Evolutionary conservation across 495 filamentous ascomycete genomes (phyloP).

Genomic region (Penicillium turbatum): DNA sequence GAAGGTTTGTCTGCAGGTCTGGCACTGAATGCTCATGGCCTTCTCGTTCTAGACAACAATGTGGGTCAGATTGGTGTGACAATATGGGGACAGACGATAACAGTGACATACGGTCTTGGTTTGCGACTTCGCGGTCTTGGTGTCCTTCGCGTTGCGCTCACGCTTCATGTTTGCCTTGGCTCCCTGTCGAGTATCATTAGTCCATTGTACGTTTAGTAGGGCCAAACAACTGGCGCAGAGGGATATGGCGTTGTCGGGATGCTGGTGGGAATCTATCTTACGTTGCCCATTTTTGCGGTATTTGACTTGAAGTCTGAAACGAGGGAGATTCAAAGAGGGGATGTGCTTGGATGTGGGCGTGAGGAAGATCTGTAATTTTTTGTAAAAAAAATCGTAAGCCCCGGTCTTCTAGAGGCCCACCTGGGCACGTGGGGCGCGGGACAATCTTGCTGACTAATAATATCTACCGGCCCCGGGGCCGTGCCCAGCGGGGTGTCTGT

Average conservation of each 20-base stretch:
- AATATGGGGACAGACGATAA: neutral
- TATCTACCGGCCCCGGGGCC: too few relatives aligned
- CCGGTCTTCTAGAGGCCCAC: constrained; percentile 1
- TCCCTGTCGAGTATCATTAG: constrained; percentile 23
- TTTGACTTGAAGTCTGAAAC: neutral
- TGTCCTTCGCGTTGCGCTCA: constrained; percentile 22
- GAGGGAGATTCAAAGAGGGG: neutral
- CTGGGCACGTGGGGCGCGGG: constrained; percentile 5
- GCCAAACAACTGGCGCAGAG: neutral
- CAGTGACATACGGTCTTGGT: constrained; percentile 20
- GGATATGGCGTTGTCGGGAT: neutral
- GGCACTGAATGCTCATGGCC: constrained; percentile 28
- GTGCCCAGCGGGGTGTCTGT: too few relatives aligned
- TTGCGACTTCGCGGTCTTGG: constrained; percentile 25
- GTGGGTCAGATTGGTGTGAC: neutral
- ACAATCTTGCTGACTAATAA: neutral
- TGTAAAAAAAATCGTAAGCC: constrained; percentile 3
- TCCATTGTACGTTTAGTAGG: neutral
- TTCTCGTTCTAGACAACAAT: constrained; percentile 22
- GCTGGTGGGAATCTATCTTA: constrained; percentile 1
- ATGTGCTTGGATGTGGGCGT: neutral
- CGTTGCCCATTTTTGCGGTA: constrained; percentile 22
- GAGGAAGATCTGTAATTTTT: constrained; percentile 7
- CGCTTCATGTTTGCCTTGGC: constrained; percentile 29
- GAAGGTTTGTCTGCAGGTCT: constrained; percentile 27